phyloP scores from a whole-genome alignment of 169 alveolate genomes.

The Plasmodium vivax region DNA sequence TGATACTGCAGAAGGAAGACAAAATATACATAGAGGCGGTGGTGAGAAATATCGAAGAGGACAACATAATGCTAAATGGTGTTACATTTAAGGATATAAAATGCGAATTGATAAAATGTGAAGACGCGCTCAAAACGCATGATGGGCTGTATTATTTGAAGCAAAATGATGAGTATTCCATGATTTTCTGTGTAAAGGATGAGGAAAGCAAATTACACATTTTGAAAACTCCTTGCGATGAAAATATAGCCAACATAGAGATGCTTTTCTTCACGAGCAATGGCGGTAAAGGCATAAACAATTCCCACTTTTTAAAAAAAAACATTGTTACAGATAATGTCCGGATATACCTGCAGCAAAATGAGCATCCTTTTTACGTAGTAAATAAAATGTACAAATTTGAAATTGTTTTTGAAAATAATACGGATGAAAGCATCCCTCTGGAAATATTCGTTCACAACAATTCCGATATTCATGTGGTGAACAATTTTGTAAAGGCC shows the following conservation, averaged over 20 bases:
- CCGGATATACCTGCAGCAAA: slow-evolving; percentile 33
- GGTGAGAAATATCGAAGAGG: slow-evolving; percentile 43
- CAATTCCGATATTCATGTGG: slow-evolving; percentile 56
- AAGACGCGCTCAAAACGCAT: slow-evolving; percentile 15
- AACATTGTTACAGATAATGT: slow-evolving; percentile 31
- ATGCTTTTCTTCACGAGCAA: slow-evolving; percentile 37
- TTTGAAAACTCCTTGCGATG: slow-evolving; percentile 19
- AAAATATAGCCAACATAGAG: slow-evolving; percentile 64
- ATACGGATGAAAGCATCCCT: slow-evolving; percentile 28
- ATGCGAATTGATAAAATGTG: slow-evolving; percentile 44
- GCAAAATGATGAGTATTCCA: slow-evolving; percentile 67
- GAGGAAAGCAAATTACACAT: slow-evolving; percentile 58
- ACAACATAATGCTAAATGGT: slow-evolving; percentile 46
- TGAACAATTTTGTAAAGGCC: slow-evolving; percentile 56
- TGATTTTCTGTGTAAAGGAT: slow-evolving; percentile 56
- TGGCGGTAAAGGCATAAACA: slow-evolving; percentile 64
- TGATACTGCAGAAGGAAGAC: slow-evolving; percentile 41
- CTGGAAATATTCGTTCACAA: slow-evolving; percentile 58
- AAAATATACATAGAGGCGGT: slow-evolving; percentile 24
- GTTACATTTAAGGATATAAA: slow-evolving; percentile 19
- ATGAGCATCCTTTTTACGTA: slow-evolving; percentile 21
- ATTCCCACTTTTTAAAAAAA: slow-evolving; percentile 56
- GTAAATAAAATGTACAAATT: slow-evolving; percentile 52
- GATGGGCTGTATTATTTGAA: slow-evolving; percentile 54
- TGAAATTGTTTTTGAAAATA: slow-evolving; percentile 70